These are phyloP conservation scores for Microdochium bolleyi DNA, from an alignment of 2,329 filamentous ascomycete species.

Conservation along the genomic window DNA sequence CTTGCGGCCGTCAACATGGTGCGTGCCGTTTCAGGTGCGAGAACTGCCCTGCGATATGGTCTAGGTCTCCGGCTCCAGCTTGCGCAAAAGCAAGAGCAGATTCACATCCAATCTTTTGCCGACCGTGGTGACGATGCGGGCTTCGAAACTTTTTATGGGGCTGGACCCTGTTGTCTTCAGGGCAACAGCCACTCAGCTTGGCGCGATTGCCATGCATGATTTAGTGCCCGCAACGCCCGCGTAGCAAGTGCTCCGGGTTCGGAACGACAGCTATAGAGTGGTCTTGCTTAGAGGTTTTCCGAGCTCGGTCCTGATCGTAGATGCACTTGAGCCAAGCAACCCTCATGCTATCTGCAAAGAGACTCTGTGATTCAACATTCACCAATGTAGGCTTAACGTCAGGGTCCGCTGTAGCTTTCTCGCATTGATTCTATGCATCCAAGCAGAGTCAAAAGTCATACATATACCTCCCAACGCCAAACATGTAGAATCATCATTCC, in stretches of 20 bases:
- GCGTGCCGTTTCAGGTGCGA: slow-evolving; percentile 1
- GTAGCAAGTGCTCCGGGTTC: background rate
- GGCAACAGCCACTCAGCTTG: background rate
- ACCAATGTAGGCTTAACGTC: too few relatives aligned
- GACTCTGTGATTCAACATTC: too few relatives aligned
- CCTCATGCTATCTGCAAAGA: too few relatives aligned
- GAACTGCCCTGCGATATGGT: background rate
- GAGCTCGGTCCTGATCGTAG: too few relatives aligned
- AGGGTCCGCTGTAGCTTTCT: too few relatives aligned
- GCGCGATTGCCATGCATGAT: background rate
- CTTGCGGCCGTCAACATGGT: slow-evolving; percentile 30
- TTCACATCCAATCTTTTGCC: too few relatives aligned
- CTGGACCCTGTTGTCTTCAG: background rate
- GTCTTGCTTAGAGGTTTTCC: background rate
- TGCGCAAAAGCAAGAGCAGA: background rate
- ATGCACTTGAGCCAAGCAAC: too few relatives aligned
- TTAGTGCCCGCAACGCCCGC: background rate
- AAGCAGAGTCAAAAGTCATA: too few relatives aligned
- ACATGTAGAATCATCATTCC: background rate
- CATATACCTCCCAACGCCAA: background rate
- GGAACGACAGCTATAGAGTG: background rate
- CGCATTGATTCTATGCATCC: too few relatives aligned
- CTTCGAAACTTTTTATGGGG: background rate
- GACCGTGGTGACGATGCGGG: background rate
- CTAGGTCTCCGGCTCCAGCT: too few relatives aligned